Evolutionary conservation across 78 protist species (phyloP).

Genomic region (Guillardia theta): DNA sequence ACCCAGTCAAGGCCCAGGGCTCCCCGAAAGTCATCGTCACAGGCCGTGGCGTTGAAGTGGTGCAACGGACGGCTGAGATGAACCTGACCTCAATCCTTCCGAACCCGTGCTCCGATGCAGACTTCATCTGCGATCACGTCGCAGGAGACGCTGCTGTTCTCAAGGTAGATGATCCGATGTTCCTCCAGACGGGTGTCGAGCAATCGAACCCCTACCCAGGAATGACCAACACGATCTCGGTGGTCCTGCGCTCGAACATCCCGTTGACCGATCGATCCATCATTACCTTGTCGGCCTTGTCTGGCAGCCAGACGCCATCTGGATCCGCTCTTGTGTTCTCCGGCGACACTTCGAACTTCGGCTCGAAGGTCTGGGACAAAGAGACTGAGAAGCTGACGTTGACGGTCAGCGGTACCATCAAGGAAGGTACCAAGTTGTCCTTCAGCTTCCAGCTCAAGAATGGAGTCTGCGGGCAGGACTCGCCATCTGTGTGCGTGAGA

Average conservation of each 20-base stretch:
- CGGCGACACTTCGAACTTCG: too few species aligned
- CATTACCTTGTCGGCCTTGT: background rate
- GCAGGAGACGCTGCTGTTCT: background rate
- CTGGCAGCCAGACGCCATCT: background rate
- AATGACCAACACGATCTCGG: background rate
- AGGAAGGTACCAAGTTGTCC: background rate
- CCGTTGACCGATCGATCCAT: background rate
- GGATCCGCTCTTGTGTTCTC: too few species aligned
- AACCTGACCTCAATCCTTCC: background rate
- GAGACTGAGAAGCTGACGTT: background rate
- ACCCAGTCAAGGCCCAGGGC: background rate
- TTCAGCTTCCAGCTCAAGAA: slow-evolving; percentile 1
- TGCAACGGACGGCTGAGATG: background rate
- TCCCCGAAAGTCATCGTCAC: background rate
- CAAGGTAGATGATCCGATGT: background rate
- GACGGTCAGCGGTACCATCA: background rate
- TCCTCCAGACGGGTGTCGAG: background rate
- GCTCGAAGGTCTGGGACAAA: background rate
- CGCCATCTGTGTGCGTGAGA: slow-evolving; percentile 5
- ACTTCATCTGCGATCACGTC: background rate
- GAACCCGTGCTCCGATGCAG: background rate
- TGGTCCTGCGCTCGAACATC: background rate
- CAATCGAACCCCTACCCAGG: background rate
- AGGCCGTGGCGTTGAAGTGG: background rate
- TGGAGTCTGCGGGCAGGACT: background rate